Evolutionary conservation across 2,329 filamentous ascomycete species (phyloP).

Genomic region (Ceratocystiopsis minuta): DNA sequence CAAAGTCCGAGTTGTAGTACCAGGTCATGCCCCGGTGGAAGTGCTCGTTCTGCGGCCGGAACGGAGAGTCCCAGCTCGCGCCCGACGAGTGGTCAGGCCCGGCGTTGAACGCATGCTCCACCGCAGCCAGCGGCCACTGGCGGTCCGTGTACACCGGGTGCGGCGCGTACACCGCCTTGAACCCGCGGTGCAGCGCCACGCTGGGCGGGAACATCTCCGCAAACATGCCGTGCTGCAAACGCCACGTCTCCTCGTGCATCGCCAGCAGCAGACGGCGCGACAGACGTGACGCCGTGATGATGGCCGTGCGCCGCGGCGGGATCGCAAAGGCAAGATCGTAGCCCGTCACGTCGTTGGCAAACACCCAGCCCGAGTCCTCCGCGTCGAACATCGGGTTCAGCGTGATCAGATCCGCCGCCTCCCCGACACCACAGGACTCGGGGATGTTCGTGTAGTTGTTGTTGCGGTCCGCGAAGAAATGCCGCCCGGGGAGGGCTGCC

Average conservation of each 20-base stretch:
- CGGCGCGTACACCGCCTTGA: slow-evolving; percentile 65
- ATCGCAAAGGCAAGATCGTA: slow-evolving; percentile 35
- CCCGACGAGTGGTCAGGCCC: slow-evolving; percentile 50
- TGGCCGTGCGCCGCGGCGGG: slow-evolving; percentile 50
- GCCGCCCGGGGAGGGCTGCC: background rate
- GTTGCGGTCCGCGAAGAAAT: slow-evolving; percentile 8
- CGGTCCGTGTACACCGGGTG: slow-evolving; percentile 69
- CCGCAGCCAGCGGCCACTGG: slow-evolving; percentile 49
- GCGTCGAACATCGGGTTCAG: slow-evolving; percentile 63
- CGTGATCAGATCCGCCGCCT: slow-evolving; percentile 59
- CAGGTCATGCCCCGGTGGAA: slow-evolving; percentile 69
- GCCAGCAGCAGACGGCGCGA: slow-evolving; percentile 46
- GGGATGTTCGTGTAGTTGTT: slow-evolving; percentile 9
- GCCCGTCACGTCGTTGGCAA: slow-evolving; percentile 51
- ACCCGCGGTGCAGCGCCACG: slow-evolving; percentile 54
- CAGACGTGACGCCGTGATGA: slow-evolving; percentile 53
- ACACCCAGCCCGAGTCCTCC: slow-evolving; percentile 53
- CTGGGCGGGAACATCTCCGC: slow-evolving; percentile 63
- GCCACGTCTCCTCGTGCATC: slow-evolving; percentile 59
- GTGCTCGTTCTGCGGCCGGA: slow-evolving; percentile 53
- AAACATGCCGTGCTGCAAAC: slow-evolving; percentile 54
- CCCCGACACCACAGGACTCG: slow-evolving; percentile 46
- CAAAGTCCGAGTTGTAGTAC: slow-evolving; percentile 71
- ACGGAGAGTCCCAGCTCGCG: slow-evolving; percentile 37
- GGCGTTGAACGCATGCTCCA: slow-evolving; percentile 64